Evolutionary conservation across 495 filamentous ascomycete genomes (phyloP), one percentile per base, ranked within the genome.

Genomic region (Penicillium tannophilum): DNA sequence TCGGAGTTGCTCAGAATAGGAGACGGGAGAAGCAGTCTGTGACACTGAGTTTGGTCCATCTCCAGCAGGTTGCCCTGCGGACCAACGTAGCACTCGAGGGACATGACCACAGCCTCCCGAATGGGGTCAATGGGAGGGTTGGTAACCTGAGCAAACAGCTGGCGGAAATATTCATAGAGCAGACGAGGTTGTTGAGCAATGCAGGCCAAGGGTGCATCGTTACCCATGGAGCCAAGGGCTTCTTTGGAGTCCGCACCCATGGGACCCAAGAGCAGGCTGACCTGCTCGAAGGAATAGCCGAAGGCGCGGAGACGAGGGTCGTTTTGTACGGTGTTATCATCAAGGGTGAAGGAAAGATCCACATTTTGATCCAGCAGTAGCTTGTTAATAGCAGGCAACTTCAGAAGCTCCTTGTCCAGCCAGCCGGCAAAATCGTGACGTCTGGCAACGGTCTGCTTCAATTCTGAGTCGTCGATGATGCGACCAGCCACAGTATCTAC

Each of bases 181-280:
- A 98, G 81, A 65, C 93, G 91, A 54, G 94, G 93, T 55, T 94
- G 89, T 49, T 87, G 83, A 30, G 94, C 89, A 62, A 99, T 83
- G 73, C 93, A 97, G 28, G 94, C 94, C 63, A 99, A 77, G 16
- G 94, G 94, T 41, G 92, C 91, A 81, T 99, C 94, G 72, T 99
- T 99, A 64, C 94, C 94, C 94, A 99, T 99, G 55, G 94, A 99
- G 35, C 94, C 94, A 28, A 99, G 83, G n/a, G 94, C 95, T 75
- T 99, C 94, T 78, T 99, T 99, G 48, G 96, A 96, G 63, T 99
- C 94, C 28, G 93, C 92, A 56, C 92, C 94, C 94, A 99, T 99
- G 9, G 94, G 94, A 20, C 89, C 95, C 28, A 99, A 84, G 10
- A 99, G 79, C 71, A 99, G 76, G 72, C 88, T 95, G 71, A 99